Percentiles rank a stretch among this genome's conserved stretches.
Conservation (phyloP, 179 eudicot species). For the Vitellaria paradoxa region DNA sequence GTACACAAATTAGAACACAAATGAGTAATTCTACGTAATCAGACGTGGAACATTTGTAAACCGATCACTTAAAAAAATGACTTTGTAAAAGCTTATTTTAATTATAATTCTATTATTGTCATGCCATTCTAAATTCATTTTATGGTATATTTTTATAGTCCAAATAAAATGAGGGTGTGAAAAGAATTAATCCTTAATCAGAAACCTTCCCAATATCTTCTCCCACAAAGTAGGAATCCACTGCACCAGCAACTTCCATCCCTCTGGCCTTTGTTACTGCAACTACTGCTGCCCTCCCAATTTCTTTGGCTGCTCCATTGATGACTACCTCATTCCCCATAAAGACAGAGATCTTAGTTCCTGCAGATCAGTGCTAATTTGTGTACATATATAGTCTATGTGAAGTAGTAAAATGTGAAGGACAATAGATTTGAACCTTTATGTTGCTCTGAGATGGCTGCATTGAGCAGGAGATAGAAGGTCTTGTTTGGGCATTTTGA, state of each 20-base stretch:
- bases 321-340: constrained; percentile 55
- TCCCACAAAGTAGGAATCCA: constrained; percentile 65
- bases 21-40: no score
- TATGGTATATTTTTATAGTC: no score
- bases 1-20: constrained; percentile 5
- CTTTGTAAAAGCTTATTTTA: no score
- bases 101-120: no score
- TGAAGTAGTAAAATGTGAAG: no score
- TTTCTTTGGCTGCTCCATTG: constrained; percentile 93
- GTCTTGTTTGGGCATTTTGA: constrained; percentile 14
- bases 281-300: constrained; percentile 83
- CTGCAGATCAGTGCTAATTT: background rate
- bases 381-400: no score
- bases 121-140: no score
- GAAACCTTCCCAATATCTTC: constrained; percentile 79
- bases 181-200: background rate
- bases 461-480: constrained; percentile 53
- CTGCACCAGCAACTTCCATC: constrained; percentile 94
- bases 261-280: constrained; percentile 93
- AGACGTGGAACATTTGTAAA: no score
- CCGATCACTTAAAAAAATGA: no score
- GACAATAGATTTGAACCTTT: constrained; percentile 40
- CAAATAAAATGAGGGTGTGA: background rate
- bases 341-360: constrained; percentile 8
- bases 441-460: constrained; percentile 62